Conservation (phyloP, 495 filamentous ascomycete genomes). For the Aeminium ludgeri region DNA sequence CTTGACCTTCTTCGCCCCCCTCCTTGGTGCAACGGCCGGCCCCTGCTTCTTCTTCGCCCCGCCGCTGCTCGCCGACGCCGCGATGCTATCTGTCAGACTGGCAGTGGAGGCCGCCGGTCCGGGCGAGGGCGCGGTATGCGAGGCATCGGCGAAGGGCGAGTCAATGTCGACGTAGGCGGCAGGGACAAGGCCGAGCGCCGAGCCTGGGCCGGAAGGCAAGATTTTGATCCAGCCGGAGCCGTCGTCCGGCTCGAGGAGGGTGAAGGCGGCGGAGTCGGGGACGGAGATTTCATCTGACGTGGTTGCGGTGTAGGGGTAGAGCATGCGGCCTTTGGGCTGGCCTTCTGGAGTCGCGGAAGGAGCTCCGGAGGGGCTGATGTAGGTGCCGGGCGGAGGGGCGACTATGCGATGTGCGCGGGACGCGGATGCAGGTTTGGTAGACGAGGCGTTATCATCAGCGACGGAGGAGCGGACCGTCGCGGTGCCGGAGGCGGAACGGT, state of each 20-base stretch:
- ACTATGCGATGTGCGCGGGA: conserved; percentile 51
- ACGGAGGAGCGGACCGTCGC: conserved; percentile 27
- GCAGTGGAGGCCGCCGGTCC: conserved; percentile 21
- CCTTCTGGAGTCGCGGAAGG: conserved; percentile 21
- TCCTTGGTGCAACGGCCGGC: conserved; percentile 76
- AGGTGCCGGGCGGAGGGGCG: conserved; percentile 72
- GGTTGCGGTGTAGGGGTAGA: conserved; percentile 67
- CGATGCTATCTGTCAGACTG: conserved; percentile 18
- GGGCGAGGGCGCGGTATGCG: too few relatives aligned
- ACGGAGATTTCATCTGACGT: conserved; percentile 69
- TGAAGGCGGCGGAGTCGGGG: conserved; percentile 56
- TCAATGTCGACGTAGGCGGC: conserved; percentile 55
- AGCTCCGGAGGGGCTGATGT: conserved; percentile 38
- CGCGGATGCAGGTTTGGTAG: conserved; percentile 15
- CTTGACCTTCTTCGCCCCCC: conserved; percentile 75
- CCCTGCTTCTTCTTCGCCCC: conserved; percentile 59
- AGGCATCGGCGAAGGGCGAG: conserved; percentile 20
- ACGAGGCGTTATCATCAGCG: conserved; percentile 10
- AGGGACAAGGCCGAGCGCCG: conserved; percentile 68
- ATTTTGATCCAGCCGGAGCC: conserved; percentile 85
- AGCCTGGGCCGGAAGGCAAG: conserved; percentile 32
- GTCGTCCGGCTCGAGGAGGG: conserved; percentile 76
- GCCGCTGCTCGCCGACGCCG: not conserved
- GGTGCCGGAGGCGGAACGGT: conserved; percentile 50
- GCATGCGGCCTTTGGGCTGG: conserved; percentile 68